These are phyloP conservation scores for Venturia asperata DNA, from an alignment of 2,329 filamentous ascomycete genomes.

Conservation along the genomic window DNA sequence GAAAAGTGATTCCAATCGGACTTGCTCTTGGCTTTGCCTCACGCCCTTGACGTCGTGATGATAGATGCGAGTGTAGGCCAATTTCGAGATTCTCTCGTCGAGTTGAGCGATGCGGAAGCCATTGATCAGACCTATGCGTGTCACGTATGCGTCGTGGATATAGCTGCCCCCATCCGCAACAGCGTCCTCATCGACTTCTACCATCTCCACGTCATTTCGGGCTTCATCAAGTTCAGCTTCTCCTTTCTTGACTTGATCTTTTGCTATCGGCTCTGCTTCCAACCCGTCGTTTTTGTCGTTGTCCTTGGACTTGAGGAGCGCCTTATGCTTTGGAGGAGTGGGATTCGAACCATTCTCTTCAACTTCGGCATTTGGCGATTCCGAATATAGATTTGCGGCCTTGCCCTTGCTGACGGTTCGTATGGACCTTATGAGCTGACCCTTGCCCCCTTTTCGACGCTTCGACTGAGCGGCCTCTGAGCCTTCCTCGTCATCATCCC, in stretches of 20 bases:
- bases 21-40: neutral
- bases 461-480: neutral
- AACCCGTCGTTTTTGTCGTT: too few relatives aligned
- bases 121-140: neutral
- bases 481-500: neutral
- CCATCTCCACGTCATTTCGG: too few relatives aligned
- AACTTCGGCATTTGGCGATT: too few relatives aligned
- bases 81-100: neutral
- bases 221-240: too few relatives aligned
- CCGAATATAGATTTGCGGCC: too few relatives aligned
- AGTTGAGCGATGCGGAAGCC: neutral
- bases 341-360: too few relatives aligned
- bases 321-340: too few relatives aligned
- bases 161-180: neutral
- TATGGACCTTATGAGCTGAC: neutral
- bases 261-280: too few relatives aligned
- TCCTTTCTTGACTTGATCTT: too few relatives aligned
- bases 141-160: neutral
- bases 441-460: neutral
- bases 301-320: too few relatives aligned
- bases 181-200: too few relatives aligned
- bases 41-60: neutral
- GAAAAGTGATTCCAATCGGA: neutral
- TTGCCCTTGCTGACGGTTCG: neutral
- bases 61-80: neutral